Evolutionary conservation across 768 basidiomycete genomes (phyloP), one percentile per base, ranked within the genome.

Genomic region (Tulasnella sp.): DNA sequence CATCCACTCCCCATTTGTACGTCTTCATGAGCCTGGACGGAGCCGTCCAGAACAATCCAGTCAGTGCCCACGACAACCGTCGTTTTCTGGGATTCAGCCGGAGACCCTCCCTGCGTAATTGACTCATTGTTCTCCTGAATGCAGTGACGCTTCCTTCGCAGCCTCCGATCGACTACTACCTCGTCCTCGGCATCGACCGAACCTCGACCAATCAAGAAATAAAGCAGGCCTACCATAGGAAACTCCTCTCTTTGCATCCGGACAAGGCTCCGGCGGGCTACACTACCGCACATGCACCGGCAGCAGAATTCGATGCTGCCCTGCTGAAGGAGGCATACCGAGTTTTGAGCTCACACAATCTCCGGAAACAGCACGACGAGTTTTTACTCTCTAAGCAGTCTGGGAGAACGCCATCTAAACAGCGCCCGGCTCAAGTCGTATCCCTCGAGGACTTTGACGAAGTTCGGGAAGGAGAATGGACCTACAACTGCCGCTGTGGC

Each of bases 351-450:
- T 81, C 86, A 9, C 79, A 82, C 0, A 76, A 80, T 19, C 80
- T 81, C 11, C 86, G 91, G 0, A 78, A 80, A 19, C 77, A 79
- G 71, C 88, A 91, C 75, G 88, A 93, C 71, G 75, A 63, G 32
- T 40, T 36, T 22, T 19, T 72, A 26, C n/a, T 42, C 34, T 26
- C 52, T 52, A 63, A n/a, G 65, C n/a, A 40, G 14, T 39, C 37
- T 22, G 26, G 47, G 32, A 36, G 40, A 42, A 44, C 37, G 11
- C 74, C 40, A 12, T 34, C 44, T 9, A 52, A 81, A 67, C 75
- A 3, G 83, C 83, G 92, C 67, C 91, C 92, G 4, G 91, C 92
- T 0, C 88, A 92, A 74, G 80, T 91, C 19, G 80, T 94, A 41
- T 94, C 92, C 2, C 81, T 94, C 42, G 90, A 90, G 62, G 90